Base-by-base conservation (phyloP, 2,329 filamentous ascomycete genomes). In the Aspergillus fumigatus region DNA sequence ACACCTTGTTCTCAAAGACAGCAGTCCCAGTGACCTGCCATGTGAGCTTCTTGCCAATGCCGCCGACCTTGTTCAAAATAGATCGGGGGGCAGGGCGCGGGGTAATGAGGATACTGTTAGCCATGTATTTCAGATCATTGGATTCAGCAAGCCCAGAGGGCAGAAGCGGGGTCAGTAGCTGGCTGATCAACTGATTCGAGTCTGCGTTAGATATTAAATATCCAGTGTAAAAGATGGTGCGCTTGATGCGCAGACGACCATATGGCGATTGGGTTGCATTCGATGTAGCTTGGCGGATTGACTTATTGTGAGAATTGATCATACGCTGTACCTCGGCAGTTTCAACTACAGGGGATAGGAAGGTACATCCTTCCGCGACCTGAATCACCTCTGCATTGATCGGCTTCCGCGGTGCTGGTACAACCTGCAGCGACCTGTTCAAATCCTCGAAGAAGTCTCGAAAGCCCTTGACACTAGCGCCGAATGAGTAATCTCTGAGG, bases 41-140 rank as follows among this genome's bases (percentile, higher is more conserved):
- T 43, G 79, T 85, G 75, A 95, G 83, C 73, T 88, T 93, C 65
- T 84, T 86, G 35, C 92, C 91, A 67, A 96, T 85, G 27, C 93
- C 93, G 45, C 94, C 94, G 10, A 94, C 88, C 72, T 91, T 94
- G 52, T 89, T 83, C 32, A 97, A 77, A 23, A 95, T 87, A 61
- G 81, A 83, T 51, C 82, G 80, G 2, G 88, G 85, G 51, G 88
- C 90, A 0, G 88, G 86, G 10, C 89, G 86, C 1, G 91, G 88
- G 40, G 88, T 89, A 69, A 99, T 97, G 66, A 97, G 82, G 65
- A 99, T 92, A 73, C 88, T 93, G 75, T 95, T 96, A 48, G 88
- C 92, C 65, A 96, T 87, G 59, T 86, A 84, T 62, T 90, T 91
- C 61, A 96, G 78, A 52, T 95, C 90, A 52, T 83, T 81, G 51